Conservation (phyloP, 2,329 filamentous ascomycete genomes). For the Fusarium coffeatum region DNA sequence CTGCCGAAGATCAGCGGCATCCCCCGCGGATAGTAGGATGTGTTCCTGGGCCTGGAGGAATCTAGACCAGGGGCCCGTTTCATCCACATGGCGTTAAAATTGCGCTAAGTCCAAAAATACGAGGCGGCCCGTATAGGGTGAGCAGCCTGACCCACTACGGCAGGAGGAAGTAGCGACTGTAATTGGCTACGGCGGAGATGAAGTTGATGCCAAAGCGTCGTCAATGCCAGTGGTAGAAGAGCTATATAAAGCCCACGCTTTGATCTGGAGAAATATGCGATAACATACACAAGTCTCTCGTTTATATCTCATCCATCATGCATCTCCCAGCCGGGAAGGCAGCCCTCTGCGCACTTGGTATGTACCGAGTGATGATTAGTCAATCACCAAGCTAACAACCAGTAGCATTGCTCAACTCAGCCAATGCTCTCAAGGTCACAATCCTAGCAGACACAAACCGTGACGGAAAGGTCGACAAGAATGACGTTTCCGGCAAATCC, state of each 20-base stretch:
- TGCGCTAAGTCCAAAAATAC: not conserved
- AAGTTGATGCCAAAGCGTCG: not conserved
- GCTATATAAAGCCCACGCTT: not conserved
- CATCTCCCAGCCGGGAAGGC: not conserved
- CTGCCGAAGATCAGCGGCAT: not conserved
- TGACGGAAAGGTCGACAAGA: slow-evolving; percentile 49
- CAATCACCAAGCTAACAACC: not conserved
- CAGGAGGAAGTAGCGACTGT: not conserved
- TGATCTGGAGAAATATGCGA: not conserved
- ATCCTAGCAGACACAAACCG: slow-evolving; percentile 54
- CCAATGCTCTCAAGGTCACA: slow-evolving; percentile 20
- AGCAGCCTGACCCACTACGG: not conserved
- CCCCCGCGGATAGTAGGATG: not conserved
- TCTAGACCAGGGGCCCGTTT: not conserved
- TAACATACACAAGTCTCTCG: not conserved
- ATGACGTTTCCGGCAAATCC: slow-evolving; percentile 42
- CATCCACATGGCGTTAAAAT: not conserved
- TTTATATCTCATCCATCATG: not conserved
- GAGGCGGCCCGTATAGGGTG: not conserved
- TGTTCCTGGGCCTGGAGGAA: not conserved
- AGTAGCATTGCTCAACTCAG: slow-evolving; percentile 11
- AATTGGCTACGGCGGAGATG: not conserved
- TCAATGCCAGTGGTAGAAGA: not conserved
- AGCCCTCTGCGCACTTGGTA: slow-evolving; percentile 18
- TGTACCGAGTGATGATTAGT: fast-evolving